phyloP scores from a whole-genome alignment of 2,329 filamentous ascomycete species.

The Exophiala sp. region DNA sequence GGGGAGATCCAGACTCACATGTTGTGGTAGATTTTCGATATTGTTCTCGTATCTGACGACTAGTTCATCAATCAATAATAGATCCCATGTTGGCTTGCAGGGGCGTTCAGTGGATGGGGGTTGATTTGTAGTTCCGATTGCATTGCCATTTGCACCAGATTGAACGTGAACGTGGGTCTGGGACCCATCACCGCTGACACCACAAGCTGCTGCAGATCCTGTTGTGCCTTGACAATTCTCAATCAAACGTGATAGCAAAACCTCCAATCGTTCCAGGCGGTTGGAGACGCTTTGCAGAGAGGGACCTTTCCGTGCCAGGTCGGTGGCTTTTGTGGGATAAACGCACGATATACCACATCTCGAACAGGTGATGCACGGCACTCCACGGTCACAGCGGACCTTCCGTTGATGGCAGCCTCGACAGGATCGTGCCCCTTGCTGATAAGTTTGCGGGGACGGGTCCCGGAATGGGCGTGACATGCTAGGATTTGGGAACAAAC shows the following conservation, averaged over 20 bases:
- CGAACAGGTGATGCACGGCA: slow-evolving; percentile 30
- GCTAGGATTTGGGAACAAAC: not conserved
- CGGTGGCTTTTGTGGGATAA: not conserved
- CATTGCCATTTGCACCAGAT: not conserved
- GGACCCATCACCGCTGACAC: not conserved
- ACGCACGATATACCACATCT: not conserved
- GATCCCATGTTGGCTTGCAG: not conserved
- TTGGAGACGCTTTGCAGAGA: not conserved
- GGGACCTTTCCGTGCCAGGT: not conserved
- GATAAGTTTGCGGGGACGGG: not conserved
- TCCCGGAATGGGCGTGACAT: not conserved
- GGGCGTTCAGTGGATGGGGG: not conserved
- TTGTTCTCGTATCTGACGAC: not conserved
- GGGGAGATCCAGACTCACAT: not conserved
- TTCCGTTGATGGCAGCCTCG: slow-evolving; percentile 30
- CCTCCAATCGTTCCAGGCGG: not conserved
- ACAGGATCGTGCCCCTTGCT: slow-evolving; percentile 14
- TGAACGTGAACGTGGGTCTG: not conserved
- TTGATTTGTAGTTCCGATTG: not conserved
- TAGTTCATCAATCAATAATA: slow-evolving; percentile 1
- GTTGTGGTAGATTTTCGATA: not conserved
- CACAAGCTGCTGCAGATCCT: not conserved
- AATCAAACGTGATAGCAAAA: slow-evolving; percentile 1
- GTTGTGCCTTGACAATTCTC: not conserved
- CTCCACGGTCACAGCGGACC: slow-evolving; percentile 30